phyloP scores from a whole-genome alignment of 768 basidiomycete species.

The Lactifluus echinatus region DNA sequence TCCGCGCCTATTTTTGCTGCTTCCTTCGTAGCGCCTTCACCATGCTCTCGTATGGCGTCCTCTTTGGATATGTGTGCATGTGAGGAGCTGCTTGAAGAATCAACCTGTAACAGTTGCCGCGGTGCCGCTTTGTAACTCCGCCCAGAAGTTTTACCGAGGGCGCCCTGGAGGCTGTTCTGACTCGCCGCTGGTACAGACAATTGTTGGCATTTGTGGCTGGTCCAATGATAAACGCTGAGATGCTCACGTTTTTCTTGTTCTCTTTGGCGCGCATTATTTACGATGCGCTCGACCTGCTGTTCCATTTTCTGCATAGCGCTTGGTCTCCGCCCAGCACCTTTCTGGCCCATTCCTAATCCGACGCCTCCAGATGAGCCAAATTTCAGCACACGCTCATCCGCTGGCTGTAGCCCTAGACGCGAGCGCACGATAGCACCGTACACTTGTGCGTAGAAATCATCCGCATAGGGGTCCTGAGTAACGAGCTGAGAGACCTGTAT shows the following conservation, averaged over 20 bases:
- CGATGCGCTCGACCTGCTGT: conserved; percentile 91
- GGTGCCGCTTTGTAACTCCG: conserved; percentile 96
- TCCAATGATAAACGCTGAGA: conserved; percentile 24
- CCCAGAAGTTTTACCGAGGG: conserved; percentile 89
- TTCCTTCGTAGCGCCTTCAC: conserved; percentile 56
- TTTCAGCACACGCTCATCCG: conserved; percentile 75
- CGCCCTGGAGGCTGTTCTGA: conserved; percentile 77
- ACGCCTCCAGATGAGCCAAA: conserved; percentile 79
- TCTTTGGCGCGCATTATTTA: conserved; percentile 79
- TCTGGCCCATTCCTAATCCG: conserved; percentile 69
- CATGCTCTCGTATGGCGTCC: conserved; percentile 34
- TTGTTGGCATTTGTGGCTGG: conserved; percentile 10
- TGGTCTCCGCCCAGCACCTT: conserved; percentile 59
- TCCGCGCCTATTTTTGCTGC: conserved; percentile 69
- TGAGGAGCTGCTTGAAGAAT: conserved; percentile 38
- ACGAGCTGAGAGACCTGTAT: conserved; percentile 98
- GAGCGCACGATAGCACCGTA: conserved; percentile 80
- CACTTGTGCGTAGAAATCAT: conserved; percentile 98
- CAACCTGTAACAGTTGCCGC: conserved; percentile 88
- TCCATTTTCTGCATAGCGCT: conserved; percentile 92
- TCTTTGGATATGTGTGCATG: conserved; percentile 47
- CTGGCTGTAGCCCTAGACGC: conserved; percentile 60
- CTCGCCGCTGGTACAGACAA: conserved; percentile 28
- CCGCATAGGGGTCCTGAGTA: conserved; percentile 93
- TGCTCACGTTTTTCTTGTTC: conserved; percentile 72